phyloP scores from a whole-genome alignment of 352 stramenopile genomes.

The Pythium folliculosum region DNA sequence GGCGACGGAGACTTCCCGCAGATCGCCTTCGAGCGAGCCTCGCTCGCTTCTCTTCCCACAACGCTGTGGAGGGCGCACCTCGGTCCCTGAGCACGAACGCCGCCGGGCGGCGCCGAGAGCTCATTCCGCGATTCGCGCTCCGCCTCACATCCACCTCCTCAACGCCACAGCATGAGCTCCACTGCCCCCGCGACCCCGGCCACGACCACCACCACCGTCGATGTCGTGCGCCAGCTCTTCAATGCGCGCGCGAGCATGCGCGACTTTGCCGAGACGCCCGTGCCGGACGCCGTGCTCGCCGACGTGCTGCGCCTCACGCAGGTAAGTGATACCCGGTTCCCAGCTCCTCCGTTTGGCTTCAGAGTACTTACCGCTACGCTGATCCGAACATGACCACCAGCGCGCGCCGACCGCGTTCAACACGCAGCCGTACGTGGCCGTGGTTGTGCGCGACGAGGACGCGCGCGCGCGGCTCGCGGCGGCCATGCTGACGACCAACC shows the following conservation, averaged over 20 bases:
- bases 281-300: constrained; percentile 30
- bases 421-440: constrained; percentile 42
- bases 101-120: too few relatives aligned
- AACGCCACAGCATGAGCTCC: too few relatives aligned
- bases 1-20: too few relatives aligned
- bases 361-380: too few relatives aligned
- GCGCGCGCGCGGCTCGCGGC: constrained; percentile 28
- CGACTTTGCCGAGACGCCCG: constrained; percentile 21
- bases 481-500: constrained; percentile 41
- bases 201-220: background rate
- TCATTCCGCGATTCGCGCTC: too few relatives aligned
- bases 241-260: constrained; percentile 19
- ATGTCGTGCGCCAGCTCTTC: constrained; percentile 22
- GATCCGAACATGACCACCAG: background rate
- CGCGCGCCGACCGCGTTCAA: constrained; percentile 47
- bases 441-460: constrained; percentile 29
- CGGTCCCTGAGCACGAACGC: too few relatives aligned
- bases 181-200: too few relatives aligned
- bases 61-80: too few relatives aligned
- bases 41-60: too few relatives aligned
- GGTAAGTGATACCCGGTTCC: background rate
- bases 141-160: too few relatives aligned
- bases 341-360: too few relatives aligned
- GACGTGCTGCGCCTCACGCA: constrained; percentile 32
- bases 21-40: too few relatives aligned